phyloP scores from a whole-genome alignment of 108 stramenopile species.

The Fragilaria radians region DNA sequence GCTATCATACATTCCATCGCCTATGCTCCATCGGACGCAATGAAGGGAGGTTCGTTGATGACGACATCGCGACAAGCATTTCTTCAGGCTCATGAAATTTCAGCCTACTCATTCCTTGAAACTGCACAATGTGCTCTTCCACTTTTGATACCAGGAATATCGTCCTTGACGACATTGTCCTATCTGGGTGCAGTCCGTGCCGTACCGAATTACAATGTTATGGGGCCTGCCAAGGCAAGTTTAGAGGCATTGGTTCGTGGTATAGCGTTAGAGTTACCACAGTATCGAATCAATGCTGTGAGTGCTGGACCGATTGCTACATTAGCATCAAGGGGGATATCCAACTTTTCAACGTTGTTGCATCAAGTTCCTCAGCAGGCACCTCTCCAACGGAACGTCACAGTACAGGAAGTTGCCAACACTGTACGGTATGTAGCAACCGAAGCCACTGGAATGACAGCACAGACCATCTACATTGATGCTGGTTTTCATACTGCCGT shows the following conservation, averaged over 20 bases:
- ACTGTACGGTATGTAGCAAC: conserved; percentile 31
- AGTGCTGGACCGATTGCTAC: conserved; percentile 59
- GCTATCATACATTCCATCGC: conserved; percentile 49
- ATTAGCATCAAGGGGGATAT: conserved; percentile 45
- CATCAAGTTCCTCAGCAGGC: conserved; percentile 18
- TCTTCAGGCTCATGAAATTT: conserved; percentile 36
- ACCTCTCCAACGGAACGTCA: conserved; percentile 34
- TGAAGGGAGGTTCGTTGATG: conserved; percentile 21
- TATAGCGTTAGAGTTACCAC: conserved; percentile 43
- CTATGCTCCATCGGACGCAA: conserved; percentile 25
- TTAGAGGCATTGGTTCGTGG: conserved; percentile 43
- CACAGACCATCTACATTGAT: conserved; percentile 57
- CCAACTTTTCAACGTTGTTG: conserved; percentile 33
- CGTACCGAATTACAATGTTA: conserved; percentile 47
- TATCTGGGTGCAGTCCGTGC: conserved; percentile 55
- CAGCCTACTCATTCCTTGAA: conserved; percentile 44
- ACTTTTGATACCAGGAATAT: not conserved
- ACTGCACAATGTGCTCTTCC: conserved; percentile 22
- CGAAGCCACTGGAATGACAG: conserved; percentile 40
- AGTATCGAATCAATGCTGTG: conserved; percentile 53
- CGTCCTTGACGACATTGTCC: conserved; percentile 46
- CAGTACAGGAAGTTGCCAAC: conserved; percentile 41
- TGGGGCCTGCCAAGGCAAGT: conserved; percentile 71
- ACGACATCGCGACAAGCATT: conserved; percentile 24
- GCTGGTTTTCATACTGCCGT: conserved; percentile 46